A percentile compares a stretch with the other conserved stretches of the same genome.
phyloP scores from a whole-genome alignment of 331 rosid genomes.

The Arachis monticola region DNA sequence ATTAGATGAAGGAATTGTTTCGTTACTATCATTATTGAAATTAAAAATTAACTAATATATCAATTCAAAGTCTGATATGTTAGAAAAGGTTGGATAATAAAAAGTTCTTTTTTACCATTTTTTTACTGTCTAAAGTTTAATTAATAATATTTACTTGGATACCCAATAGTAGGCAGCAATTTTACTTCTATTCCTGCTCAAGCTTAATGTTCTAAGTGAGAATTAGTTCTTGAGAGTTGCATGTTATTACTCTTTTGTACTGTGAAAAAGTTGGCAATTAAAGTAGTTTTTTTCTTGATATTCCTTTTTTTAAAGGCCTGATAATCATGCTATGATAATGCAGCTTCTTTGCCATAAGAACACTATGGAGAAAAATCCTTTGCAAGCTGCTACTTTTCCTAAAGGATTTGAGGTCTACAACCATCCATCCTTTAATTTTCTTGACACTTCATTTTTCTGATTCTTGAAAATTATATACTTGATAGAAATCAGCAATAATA shows the following conservation, averaged over 20 bases:
- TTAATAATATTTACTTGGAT: too few species aligned
- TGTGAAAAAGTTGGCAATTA: not conserved
- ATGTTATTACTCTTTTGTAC: slow-evolving; percentile 9
- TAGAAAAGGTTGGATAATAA: too few species aligned
- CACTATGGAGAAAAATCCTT: slow-evolving; percentile 53
- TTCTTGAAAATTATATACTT: not conserved
- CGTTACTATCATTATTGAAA: too few species aligned
- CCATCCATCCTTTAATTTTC: not conserved
- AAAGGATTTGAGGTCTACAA: slow-evolving; percentile 77
- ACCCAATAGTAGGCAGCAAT: too few species aligned
- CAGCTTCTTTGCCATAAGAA: slow-evolving; percentile 45
- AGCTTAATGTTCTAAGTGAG: slow-evolving; percentile 16
- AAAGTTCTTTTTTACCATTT: too few species aligned
- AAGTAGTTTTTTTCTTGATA: too few species aligned
- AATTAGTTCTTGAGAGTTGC: slow-evolving; percentile 22
- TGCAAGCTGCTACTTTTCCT: slow-evolving; percentile 59
- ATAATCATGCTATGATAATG: too few species aligned
- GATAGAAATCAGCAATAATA: slow-evolving; percentile 7
- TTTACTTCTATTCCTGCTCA: not conserved
- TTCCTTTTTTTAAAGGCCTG: too few species aligned
- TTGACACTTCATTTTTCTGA: not conserved
- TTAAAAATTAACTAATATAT: not conserved
- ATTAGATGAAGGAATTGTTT: too few species aligned
- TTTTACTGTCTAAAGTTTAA: too few species aligned
- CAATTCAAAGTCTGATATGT: not conserved